These are phyloP conservation scores for Pseudogymnoascus sp. DNA, from an alignment of 2,329 filamentous ascomycete species.

Conservation along the genomic window DNA sequence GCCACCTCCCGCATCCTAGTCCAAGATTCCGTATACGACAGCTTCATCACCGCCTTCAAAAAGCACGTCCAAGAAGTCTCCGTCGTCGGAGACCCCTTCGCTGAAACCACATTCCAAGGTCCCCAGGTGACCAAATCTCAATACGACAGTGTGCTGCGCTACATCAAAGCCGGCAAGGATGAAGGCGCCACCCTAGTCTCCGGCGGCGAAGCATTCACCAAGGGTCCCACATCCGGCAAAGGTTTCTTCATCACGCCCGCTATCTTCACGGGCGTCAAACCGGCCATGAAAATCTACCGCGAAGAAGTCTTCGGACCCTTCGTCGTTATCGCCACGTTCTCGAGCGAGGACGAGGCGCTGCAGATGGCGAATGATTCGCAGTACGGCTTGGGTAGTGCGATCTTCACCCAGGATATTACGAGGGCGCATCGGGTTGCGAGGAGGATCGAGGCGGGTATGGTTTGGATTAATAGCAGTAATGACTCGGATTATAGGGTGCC, in stretches of 20 bases:
- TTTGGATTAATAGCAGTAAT: constrained; percentile 38
- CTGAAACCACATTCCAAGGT: constrained; percentile 48
- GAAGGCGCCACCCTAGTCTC: constrained; percentile 53
- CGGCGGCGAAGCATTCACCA: constrained; percentile 49
- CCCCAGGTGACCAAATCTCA: constrained; percentile 46
- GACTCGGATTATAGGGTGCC: constrained; percentile 37
- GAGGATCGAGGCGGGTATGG: constrained; percentile 49
- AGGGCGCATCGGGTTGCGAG: constrained; percentile 37
- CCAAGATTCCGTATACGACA: constrained; percentile 53
- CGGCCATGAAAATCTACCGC: constrained; percentile 39
- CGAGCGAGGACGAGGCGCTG: constrained; percentile 47
- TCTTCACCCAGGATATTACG: constrained; percentile 49
- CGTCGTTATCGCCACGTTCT: constrained; percentile 44
- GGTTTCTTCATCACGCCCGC: constrained; percentile 58
- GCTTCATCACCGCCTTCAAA: constrained; percentile 48
- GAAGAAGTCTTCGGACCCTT: constrained; percentile 56
- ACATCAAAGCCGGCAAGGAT: constrained; percentile 57
- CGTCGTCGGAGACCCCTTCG: constrained; percentile 51
- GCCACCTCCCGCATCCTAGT: constrained; percentile 60
- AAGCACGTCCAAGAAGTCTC: constrained; percentile 54
- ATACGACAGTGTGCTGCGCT: constrained; percentile 22
- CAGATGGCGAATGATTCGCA: constrained; percentile 46
- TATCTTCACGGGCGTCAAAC: constrained; percentile 45
- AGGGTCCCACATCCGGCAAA: constrained; percentile 41
- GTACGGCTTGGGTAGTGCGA: constrained; percentile 47